These are phyloP conservation scores for Coprinellus aureogranulatus DNA, from an alignment of 768 basidiomycete genomes.

Conservation along the genomic window DNA sequence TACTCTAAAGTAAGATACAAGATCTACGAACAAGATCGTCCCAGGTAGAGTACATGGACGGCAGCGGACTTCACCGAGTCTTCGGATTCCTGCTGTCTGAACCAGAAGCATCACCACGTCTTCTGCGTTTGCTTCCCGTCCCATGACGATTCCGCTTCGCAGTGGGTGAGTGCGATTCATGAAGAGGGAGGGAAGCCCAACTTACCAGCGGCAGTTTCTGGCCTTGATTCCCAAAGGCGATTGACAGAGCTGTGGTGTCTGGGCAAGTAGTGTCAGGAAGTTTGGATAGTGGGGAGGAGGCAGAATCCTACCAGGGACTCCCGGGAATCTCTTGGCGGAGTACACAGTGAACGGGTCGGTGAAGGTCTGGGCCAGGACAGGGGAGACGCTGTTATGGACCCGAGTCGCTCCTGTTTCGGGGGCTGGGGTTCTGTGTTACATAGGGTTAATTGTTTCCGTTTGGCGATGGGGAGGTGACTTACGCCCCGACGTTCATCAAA, in stretches of 20 bases:
- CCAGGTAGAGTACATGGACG: no score
- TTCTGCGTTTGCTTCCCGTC: slow-evolving; percentile 57
- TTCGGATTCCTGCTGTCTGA: slow-evolving; percentile 74
- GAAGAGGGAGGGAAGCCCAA: slow-evolving; percentile 14
- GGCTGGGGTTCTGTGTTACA: slow-evolving; percentile 36
- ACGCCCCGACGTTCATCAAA: slow-evolving; percentile 90
- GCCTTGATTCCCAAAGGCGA: slow-evolving; percentile 86
- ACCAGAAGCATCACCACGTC: slow-evolving; percentile 59
- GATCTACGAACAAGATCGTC: no score
- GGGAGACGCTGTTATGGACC: slow-evolving; percentile 67
- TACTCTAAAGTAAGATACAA: no score
- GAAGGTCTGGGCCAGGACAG: slow-evolving; percentile 81
- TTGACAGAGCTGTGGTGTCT: slow-evolving; percentile 89
- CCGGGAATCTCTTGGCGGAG: slow-evolving; percentile 93
- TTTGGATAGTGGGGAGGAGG: background rate
- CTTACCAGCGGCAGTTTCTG: slow-evolving; percentile 84
- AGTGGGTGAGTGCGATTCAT: slow-evolving; percentile 8
- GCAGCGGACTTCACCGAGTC: slow-evolving; percentile 5
- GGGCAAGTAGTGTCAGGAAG: background rate
- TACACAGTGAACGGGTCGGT: slow-evolving; percentile 83
- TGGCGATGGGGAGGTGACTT: slow-evolving; percentile 38
- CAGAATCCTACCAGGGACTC: slow-evolving; percentile 79
- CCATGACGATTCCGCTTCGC: slow-evolving; percentile 78
- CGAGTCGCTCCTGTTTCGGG: slow-evolving; percentile 65
- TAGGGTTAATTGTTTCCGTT: background rate